These are phyloP conservation scores for Penicillium corylophilum DNA, from an alignment of 2,329 filamentous ascomycete species.

Conservation along the genomic window DNA sequence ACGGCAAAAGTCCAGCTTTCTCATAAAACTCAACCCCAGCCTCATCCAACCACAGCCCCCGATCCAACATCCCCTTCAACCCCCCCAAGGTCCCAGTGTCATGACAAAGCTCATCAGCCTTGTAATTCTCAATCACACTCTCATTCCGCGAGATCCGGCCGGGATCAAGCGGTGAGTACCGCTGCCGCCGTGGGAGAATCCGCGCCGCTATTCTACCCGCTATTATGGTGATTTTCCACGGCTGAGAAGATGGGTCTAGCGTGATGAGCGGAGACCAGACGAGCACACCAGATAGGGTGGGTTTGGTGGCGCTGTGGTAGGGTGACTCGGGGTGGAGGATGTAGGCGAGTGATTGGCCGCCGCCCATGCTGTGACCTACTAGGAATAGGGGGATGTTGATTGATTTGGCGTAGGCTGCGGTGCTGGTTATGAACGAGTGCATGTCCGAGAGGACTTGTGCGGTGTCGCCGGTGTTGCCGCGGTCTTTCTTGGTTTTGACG, in stretches of 20 bases:
- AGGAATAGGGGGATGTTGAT: constrained; percentile 63
- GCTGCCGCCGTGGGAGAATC: constrained; percentile 66
- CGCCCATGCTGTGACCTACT: constrained; percentile 90
- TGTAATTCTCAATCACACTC: constrained; percentile 59
- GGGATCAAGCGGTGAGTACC: constrained; percentile 64
- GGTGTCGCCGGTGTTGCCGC: constrained; percentile 73
- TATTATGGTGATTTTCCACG: constrained; percentile 62
- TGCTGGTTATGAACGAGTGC: constrained; percentile 67
- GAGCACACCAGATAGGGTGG: constrained; percentile 69
- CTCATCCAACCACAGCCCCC: constrained; percentile 61
- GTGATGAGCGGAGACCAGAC: constrained; percentile 77
- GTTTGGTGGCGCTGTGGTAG: constrained; percentile 47
- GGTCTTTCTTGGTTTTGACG: constrained; percentile 60
- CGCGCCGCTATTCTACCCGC: constrained; percentile 66
- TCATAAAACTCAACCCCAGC: constrained; percentile 33
- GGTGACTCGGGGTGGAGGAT: constrained; percentile 36
- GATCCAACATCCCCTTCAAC: constrained; percentile 72
- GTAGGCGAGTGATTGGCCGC: constrained; percentile 70
- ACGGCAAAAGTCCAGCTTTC: constrained; percentile 49
- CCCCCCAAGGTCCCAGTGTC: constrained; percentile 84
- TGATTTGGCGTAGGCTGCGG: constrained; percentile 48
- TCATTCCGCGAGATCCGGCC: constrained; percentile 67
- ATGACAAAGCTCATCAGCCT: constrained; percentile 70
- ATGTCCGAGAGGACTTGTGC: constrained; percentile 72
- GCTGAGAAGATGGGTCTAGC: constrained; percentile 65